A percentile compares a stretch with the other conserved stretches of the same genome.
Conservation (phyloP, 140 eudicot species). For the Flaveria floridana region DNA sequence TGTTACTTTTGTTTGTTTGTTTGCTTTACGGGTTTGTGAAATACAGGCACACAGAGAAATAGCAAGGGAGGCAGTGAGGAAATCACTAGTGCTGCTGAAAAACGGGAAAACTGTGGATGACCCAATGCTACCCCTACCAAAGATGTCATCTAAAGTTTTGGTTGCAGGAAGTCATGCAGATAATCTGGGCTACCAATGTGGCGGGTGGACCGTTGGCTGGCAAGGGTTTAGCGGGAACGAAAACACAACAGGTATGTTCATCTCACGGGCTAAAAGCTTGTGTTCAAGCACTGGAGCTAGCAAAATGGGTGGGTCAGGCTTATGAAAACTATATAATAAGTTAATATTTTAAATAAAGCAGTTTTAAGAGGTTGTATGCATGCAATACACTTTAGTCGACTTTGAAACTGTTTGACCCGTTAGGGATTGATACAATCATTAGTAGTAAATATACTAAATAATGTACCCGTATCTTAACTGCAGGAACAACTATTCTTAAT, state of each 20-base stretch:
- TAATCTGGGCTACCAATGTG: constrained; percentile 69
- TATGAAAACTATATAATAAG: neutral
- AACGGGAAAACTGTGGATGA: constrained; percentile 45
- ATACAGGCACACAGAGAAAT: constrained; percentile 54
- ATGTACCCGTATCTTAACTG: neutral
- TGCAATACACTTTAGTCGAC: neutral
- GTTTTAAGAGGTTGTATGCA: constrained; percentile 10
- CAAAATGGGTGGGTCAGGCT: neutral
- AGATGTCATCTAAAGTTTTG: constrained; percentile 42
- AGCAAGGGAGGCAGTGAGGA: constrained; percentile 70
- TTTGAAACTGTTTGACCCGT: no score
- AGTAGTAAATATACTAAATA: neutral
- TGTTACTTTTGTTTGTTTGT: neutral
- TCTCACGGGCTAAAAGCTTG: neutral
- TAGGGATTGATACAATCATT: neutral
- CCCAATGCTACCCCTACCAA: constrained; percentile 57
- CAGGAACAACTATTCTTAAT: constrained; percentile 59
- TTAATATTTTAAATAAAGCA: neutral
- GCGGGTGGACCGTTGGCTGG: constrained; percentile 70
- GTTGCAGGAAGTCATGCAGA: constrained; percentile 65
- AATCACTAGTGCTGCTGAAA: constrained; percentile 58
- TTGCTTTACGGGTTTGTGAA: constrained; percentile 15
- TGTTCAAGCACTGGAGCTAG: neutral
- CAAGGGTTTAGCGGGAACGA: constrained; percentile 64
- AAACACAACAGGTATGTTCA: constrained; percentile 45